Conservation (phyloP, 176 grass and related monocot genomes). For the Oryza meridionalis region DNA sequence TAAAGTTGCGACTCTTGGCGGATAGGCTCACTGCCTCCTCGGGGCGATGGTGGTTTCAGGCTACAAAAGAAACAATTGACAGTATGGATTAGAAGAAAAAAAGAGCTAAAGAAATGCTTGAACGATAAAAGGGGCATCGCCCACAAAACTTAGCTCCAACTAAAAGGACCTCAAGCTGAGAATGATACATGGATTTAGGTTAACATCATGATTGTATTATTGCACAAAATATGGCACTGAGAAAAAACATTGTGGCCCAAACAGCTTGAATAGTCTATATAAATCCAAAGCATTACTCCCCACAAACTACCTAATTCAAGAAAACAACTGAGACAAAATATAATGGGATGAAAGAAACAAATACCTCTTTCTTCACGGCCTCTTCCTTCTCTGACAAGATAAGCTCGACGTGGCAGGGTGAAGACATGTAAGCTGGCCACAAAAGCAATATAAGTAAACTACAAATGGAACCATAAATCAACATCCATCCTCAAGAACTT, state of each 20-base stretch:
- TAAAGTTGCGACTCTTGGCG: slow-evolving; percentile 16
- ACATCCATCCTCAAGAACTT: slow-evolving; percentile 24
- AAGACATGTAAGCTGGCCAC: slow-evolving; percentile 82
- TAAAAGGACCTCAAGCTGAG: background rate
- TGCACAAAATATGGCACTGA: background rate
- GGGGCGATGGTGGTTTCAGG: slow-evolving; percentile 55
- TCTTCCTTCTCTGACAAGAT: slow-evolving; percentile 92
- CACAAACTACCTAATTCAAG: background rate
- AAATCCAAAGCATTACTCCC: background rate
- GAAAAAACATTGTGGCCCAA: background rate
- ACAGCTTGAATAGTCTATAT: background rate
- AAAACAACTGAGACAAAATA: background rate
- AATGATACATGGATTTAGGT: background rate
- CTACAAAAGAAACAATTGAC: slow-evolving; percentile 47
- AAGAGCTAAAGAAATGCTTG: background rate
- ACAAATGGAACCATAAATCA: background rate
- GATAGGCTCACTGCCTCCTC: slow-evolving; percentile 34
- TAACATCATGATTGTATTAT: background rate
- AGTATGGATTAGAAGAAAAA: background rate
- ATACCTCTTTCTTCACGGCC: slow-evolving; percentile 76
- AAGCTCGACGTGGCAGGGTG: slow-evolving; percentile 80
- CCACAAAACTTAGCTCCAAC: background rate
- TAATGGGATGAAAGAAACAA: background rate
- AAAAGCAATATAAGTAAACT: background rate
- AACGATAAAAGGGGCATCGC: background rate